Conservation (phyloP, 768 basidiomycete species). For the Peribolospora kevripleyi region DNA sequence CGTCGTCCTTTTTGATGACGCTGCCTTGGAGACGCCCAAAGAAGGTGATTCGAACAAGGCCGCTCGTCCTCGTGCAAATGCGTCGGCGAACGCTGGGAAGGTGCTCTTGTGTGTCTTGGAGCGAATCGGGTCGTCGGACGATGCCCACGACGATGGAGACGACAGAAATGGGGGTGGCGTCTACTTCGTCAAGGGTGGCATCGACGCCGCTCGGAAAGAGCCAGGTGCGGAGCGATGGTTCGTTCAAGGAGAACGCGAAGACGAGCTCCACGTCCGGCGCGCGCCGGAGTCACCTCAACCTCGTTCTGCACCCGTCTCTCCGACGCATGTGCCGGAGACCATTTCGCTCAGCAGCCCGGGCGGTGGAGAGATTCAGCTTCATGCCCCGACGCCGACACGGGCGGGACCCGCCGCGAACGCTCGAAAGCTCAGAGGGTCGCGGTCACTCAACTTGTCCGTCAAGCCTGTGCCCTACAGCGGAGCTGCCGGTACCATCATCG, state of each 20-base stretch:
- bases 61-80: not conserved
- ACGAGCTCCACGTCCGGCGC: not conserved
- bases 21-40: not conserved
- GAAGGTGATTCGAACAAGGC: too few relatives aligned
- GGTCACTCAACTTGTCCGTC: too few relatives aligned
- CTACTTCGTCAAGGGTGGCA: not conserved
- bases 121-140: too few relatives aligned
- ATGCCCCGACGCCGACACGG: not conserved
- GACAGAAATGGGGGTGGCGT: not conserved
- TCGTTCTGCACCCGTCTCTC: not conserved
- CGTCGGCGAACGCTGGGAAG: not conserved
- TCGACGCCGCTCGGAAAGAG: not conserved
- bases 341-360: not conserved
- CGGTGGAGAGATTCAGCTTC: constrained; percentile 1
- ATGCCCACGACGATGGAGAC: not conserved
- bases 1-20: constrained; percentile 1
- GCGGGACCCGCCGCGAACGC: not conserved
- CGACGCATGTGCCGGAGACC: too few relatives aligned
- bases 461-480: too few relatives aligned
- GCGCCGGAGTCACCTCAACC: not conserved
- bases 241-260: not conserved
- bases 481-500: too few relatives aligned
- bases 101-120: constrained; percentile 1
- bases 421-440: not conserved
- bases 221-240: not conserved